Evolutionary conservation across 108 stramenopile genomes (phyloP).

Genomic region (Epithemia pelagica): DNA sequence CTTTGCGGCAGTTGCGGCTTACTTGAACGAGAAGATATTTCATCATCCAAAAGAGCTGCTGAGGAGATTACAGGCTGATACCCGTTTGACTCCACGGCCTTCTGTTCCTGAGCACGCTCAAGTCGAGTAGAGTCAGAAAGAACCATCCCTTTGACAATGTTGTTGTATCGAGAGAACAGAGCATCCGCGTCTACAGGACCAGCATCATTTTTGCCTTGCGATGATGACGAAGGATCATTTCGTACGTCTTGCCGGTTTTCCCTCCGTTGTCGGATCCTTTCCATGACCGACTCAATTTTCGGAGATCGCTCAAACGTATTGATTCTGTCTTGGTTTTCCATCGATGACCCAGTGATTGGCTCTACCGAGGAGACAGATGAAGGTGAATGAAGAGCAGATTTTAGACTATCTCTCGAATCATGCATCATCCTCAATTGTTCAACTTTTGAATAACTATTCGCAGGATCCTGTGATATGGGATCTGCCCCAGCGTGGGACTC

Average conservation of each 20-base stretch:
- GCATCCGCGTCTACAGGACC: slow-evolving; percentile 8
- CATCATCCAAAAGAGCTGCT: neutral
- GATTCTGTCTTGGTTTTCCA: neutral
- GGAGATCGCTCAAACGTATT: slow-evolving; percentile 4
- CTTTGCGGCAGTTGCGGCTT: neutral
- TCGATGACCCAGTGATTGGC: neutral
- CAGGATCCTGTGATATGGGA: neutral
- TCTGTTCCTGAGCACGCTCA: neutral
- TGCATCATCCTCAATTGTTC: neutral
- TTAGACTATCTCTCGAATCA: neutral
- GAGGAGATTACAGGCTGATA: neutral
- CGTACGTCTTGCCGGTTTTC: neutral
- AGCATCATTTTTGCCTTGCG: neutral
- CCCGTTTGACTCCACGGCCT: neutral
- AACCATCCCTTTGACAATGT: slow-evolving; percentile 14
- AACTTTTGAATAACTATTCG: neutral
- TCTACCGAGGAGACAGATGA: neutral
- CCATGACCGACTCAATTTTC: neutral
- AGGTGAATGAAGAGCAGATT: neutral
- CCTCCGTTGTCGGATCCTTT: slow-evolving; percentile 1
- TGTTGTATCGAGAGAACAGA: slow-evolving; percentile 11
- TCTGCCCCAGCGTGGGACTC: neutral
- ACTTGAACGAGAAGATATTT: neutral
- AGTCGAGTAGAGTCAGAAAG: neutral
- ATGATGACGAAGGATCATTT: too few relatives aligned